These are phyloP conservation scores for Limonium bicolor DNA, from an alignment of 148 eudicot species.

Conservation along the genomic window DNA sequence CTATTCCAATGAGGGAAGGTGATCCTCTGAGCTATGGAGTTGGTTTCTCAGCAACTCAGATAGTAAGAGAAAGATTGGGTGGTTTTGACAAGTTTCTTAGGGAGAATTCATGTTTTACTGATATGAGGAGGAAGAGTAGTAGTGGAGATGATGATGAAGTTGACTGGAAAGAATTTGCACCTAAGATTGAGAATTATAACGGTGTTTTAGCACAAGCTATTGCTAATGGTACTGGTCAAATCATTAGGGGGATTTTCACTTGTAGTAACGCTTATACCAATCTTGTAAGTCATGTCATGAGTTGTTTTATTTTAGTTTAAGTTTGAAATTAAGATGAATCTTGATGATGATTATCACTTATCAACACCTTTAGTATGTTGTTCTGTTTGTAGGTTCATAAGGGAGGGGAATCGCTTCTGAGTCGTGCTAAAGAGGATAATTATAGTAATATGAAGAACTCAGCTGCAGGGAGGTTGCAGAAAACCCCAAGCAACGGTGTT, in stretches of 20 bases:
- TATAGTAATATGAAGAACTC: too few relatives aligned
- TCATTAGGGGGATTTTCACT: conserved; percentile 77
- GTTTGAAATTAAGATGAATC: neutral
- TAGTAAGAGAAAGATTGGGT: conserved; percentile 23
- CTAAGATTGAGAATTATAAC: conserved; percentile 58
- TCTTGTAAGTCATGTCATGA: too few relatives aligned
- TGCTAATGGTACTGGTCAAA: conserved; percentile 84
- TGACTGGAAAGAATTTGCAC: conserved; percentile 85
- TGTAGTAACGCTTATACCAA: conserved; percentile 83
- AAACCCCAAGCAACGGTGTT: conserved; percentile 5
- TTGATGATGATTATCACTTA: neutral
- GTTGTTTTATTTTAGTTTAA: neutral
- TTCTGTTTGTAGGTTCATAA: conserved; percentile 42
- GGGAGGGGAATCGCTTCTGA: conserved; percentile 52
- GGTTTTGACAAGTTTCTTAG: conserved; percentile 47
- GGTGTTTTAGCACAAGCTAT: conserved; percentile 74
- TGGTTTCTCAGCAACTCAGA: conserved; percentile 19
- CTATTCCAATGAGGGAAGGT: conserved; percentile 46
- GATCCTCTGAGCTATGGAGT: conserved; percentile 81
- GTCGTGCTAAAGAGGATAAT: conserved; percentile 19
- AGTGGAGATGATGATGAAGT: conserved; percentile 30
- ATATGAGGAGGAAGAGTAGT: conserved; percentile 16
- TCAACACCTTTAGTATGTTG: neutral
- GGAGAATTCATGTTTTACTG: conserved; percentile 54
- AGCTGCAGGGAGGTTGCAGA: conserved; percentile 6